Evolutionary conservation across 208 protist species (phyloP), one percentile per base, ranked within the genome.

Genomic region (Leishmania amazonensis): DNA sequence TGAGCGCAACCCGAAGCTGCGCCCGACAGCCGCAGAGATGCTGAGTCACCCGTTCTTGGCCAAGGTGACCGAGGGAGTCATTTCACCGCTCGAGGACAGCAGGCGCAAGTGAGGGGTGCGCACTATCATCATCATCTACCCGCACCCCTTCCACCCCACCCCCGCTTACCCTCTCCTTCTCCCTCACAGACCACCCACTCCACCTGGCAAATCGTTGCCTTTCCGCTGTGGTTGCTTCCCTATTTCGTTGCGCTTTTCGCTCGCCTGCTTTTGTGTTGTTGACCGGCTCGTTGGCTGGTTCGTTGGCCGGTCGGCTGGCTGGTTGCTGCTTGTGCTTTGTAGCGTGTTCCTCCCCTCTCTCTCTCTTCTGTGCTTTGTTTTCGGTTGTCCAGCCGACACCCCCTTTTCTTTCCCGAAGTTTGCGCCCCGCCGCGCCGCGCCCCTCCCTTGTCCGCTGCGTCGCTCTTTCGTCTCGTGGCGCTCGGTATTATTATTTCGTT

Each of bases 31-130:
- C 17, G 83, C 84, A 49, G 83, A 93, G 64, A 78, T 98, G 47
- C 85, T 98, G 31, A 45, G 88, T 72, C 93, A 96, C 75, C 89
- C 92, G 42, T 97, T 96, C 78, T 62, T 97, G 15, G 83, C 88
- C 17, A 81, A 78, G 53, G 87, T 80, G 13, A 73, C 79, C 11
- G 80, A 83, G 76, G 68, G 53, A 28, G 45, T 42, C 5, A 24
- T 67, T 1, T 76, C 75, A n/a, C 42, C 76, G 1, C 51, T 28
- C 0, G 70, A n/a, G 51, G 60, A 76, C 15, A 79, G 31, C 80
- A 5, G n/a, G n/a, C 1, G 57, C 35, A 9, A 73, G 28, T 35
- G 58, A 73, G 49, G 28, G 40, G 38, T 73, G 42, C 31, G 13
- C 40, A 57, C 47, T 0, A 47, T 40, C 53, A 47, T 40, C 53